phyloP scores from a whole-genome alignment of 169 alveolate species.

The Perkinsus olseni region DNA sequence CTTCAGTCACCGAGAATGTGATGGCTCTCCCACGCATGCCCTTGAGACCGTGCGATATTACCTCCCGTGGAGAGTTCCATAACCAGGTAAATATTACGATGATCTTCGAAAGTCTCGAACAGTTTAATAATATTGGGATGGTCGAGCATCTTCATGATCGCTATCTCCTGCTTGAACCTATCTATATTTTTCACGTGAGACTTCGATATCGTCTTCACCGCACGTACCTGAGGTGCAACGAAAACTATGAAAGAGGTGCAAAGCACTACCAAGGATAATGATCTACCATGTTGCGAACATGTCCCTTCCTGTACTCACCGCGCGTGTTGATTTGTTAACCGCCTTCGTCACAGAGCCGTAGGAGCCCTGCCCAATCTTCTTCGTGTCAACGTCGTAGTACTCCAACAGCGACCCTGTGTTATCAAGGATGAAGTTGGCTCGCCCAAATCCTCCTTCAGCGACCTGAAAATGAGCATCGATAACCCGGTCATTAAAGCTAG shows the following conservation, averaged over 20 bases:
- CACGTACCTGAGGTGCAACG: conserved; percentile 41
- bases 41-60: no score
- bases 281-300: neutral
- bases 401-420: conserved; percentile 28
- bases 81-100: conserved; percentile 57
- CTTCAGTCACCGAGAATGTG: no score
- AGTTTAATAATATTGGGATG: conserved; percentile 49
- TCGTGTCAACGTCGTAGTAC: conserved; percentile 28
- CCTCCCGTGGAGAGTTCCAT: conserved; percentile 38
- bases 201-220: conserved; percentile 61
- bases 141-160: conserved; percentile 46
- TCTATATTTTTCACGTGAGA: conserved; percentile 55
- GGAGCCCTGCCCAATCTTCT: conserved; percentile 38
- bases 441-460: neutral
- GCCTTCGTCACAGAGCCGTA: conserved; percentile 43
- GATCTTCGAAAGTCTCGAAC: conserved; percentile 61
- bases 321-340: conserved; percentile 30
- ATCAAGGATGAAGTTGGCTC: conserved; percentile 19
- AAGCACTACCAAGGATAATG: no score
- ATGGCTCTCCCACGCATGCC: no score
- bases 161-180: conserved; percentile 63
- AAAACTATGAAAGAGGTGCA: no score
- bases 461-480: neutral
- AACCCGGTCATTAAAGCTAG: neutral
- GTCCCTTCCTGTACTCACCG: neutral